These are phyloP conservation scores for Lachancea waltii DNA, from an alignment of 805 yeast species.

Conservation along the genomic window DNA sequence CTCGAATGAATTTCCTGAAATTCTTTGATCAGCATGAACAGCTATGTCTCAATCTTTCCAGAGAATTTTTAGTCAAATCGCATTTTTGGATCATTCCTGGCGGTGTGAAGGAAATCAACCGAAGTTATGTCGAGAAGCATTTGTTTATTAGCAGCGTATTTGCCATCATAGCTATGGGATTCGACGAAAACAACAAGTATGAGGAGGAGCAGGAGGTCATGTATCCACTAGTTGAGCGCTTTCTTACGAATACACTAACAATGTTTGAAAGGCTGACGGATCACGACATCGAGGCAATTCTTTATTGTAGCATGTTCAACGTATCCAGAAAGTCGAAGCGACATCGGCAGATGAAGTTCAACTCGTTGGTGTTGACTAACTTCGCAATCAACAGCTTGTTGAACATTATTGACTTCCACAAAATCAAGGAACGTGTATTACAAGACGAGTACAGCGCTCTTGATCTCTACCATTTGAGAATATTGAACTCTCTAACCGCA, in stretches of 20 bases:
- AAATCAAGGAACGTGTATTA: constrained; percentile 36
- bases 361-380: constrained; percentile 47
- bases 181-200: constrained; percentile 46
- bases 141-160: constrained; percentile 51
- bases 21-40: constrained; percentile 40
- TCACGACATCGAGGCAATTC: constrained; percentile 54
- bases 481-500: constrained; percentile 46
- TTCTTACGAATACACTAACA: constrained; percentile 43
- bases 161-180: constrained; percentile 48
- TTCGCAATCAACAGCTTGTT: constrained; percentile 46
- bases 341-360: constrained; percentile 42
- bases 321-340: constrained; percentile 45
- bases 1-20: constrained; percentile 39
- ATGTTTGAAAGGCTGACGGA: constrained; percentile 49
- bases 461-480: constrained; percentile 49
- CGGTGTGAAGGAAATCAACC: constrained; percentile 44
- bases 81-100: constrained; percentile 61
- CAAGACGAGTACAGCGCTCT: constrained; percentile 26
- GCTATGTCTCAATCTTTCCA: constrained; percentile 40
- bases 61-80: constrained; percentile 45
- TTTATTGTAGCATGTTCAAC: constrained; percentile 49
- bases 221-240: constrained; percentile 42
- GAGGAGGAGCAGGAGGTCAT: constrained; percentile 42
- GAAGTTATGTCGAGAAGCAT: constrained; percentile 42
- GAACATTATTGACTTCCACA: constrained; percentile 40